These are phyloP conservation scores for Mortierella sp. DNA, from an alignment of 371 early-diverging fungal species.

Conservation along the genomic window DNA sequence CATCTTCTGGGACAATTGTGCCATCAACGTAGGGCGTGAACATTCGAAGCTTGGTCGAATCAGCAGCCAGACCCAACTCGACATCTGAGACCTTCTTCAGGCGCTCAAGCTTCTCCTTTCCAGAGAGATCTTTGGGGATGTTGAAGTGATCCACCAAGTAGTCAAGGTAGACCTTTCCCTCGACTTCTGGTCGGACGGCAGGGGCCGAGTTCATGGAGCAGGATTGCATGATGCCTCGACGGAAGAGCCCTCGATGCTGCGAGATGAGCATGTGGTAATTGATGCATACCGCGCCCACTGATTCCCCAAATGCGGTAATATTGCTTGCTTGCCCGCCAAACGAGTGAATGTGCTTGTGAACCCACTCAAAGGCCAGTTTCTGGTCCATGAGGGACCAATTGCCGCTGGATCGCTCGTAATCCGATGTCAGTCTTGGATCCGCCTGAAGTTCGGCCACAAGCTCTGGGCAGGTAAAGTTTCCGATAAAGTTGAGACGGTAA, in stretches of 20 bases:
- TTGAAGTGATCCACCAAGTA: constrained; percentile 22
- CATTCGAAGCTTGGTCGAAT: constrained; percentile 10
- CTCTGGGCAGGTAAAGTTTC: constrained; percentile 45
- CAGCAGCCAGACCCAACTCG: constrained; percentile 14
- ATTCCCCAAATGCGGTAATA: constrained; percentile 61
- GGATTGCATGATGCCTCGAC: constrained; percentile 52
- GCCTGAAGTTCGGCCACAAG: constrained; percentile 22
- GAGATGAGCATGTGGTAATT: constrained; percentile 43
- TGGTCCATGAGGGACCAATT: constrained; percentile 62
- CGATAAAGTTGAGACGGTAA: constrained; percentile 48
- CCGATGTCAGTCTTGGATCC: constrained; percentile 10
- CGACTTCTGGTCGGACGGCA: constrained; percentile 11
- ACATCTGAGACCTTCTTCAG: constrained; percentile 9
- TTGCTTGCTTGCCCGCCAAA: constrained; percentile 60
- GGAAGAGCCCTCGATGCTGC: constrained; percentile 33
- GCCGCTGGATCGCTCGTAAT: constrained; percentile 29
- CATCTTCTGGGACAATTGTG: constrained; percentile 18
- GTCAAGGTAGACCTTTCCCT: constrained; percentile 23
- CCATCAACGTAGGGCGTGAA: constrained; percentile 32
- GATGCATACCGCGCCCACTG: constrained; percentile 58
- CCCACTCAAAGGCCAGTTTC: constrained; percentile 58
- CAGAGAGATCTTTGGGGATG: constrained; percentile 23
- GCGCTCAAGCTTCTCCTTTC: constrained; percentile 21
- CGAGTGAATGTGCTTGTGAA: constrained; percentile 53
- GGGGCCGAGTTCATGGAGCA: constrained; percentile 30